A percentile compares a stretch with the other conserved stretches of the same genome.
Evolutionary conservation across 305 asterid species (phyloP).

Genomic region (Euphrasia arctica): DNA sequence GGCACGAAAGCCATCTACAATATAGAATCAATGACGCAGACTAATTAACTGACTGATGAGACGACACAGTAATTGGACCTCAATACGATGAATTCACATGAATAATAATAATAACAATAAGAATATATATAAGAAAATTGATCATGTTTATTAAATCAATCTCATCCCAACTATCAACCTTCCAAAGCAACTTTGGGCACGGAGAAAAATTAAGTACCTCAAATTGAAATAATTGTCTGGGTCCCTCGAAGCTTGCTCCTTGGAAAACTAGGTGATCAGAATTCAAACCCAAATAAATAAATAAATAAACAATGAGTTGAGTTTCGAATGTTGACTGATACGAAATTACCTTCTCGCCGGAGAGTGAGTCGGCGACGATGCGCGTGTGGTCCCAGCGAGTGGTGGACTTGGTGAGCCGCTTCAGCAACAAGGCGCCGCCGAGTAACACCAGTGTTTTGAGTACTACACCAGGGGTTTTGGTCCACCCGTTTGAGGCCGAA

Average conservation of each 20-base stretch:
- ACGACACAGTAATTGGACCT: slow-evolving; percentile 10
- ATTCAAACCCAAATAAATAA: slow-evolving; percentile 5
- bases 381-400: slow-evolving; percentile 98
- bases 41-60: slow-evolving; percentile 4
- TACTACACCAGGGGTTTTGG: slow-evolving; percentile 71
- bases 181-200: slow-evolving; percentile 12
- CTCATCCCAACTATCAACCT: slow-evolving; percentile 19
- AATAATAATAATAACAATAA: neutral
- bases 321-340: neutral
- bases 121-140: neutral
- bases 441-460: slow-evolving; percentile 66
- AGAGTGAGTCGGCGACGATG: slow-evolving; percentile 83
- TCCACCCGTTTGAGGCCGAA: slow-evolving; percentile 68
- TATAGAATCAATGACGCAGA: slow-evolving; percentile 14
- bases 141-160: slow-evolving; percentile 14
- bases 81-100: slow-evolving; percentile 4
- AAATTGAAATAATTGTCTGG: slow-evolving; percentile 95
- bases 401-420: slow-evolving; percentile 92
- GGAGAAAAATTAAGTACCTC: slow-evolving; percentile 46
- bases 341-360: slow-evolving; percentile 73
- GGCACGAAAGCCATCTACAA: slow-evolving; percentile 87
- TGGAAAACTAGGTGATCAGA: slow-evolving; percentile 56
- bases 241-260: slow-evolving; percentile 93
- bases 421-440: slow-evolving; percentile 86
- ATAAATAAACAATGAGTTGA: neutral